Evolutionary conservation across 116 monocot genomes (phyloP).

Genomic region (Zostera marina): DNA sequence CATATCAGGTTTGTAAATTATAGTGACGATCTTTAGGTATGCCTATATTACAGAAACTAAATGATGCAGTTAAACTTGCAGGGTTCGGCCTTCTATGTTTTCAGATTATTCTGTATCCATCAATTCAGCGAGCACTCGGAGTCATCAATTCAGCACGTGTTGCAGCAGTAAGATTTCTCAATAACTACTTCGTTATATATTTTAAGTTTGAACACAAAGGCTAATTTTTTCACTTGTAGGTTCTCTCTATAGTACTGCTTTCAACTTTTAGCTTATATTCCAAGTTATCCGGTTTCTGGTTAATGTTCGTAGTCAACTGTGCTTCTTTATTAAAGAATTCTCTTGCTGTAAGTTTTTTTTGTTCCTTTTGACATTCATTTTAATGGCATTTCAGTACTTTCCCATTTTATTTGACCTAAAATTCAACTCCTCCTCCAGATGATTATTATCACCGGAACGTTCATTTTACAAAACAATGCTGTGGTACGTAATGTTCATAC

Average conservation of each 20-base stretch:
- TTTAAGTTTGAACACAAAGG: no score
- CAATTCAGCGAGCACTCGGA: slow-evolving; percentile 29
- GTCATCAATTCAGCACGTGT: slow-evolving; percentile 29
- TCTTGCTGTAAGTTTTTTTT: slow-evolving; percentile 42
- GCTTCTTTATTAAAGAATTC: slow-evolving; percentile 60
- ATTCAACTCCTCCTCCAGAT: slow-evolving; percentile 3
- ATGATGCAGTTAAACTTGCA: slow-evolving; percentile 2
- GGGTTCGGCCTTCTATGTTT: slow-evolving; percentile 55
- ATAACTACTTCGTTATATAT: no score
- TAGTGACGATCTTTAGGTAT: not conserved
- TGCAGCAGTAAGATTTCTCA: slow-evolving; percentile 4
- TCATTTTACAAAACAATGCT: slow-evolving; percentile 75
- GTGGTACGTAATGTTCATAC: slow-evolving; percentile 50
- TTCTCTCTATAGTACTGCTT: slow-evolving; percentile 42
- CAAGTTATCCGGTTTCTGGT: slow-evolving; percentile 40
- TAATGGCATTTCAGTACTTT: not conserved
- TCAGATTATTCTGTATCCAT: slow-evolving; percentile 55
- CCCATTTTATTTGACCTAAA: not conserved
- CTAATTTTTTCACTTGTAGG: slow-evolving; percentile 21
- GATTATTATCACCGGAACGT: slow-evolving; percentile 25
- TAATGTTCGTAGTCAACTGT: slow-evolving; percentile 37
- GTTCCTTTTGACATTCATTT: no score
- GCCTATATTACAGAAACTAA: no score
- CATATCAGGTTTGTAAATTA: slow-evolving; percentile 46
- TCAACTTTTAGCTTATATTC: slow-evolving; percentile 40